Conservation (phyloP, 441 rosid genomes). For the Euphorbia schlechtendalii region DNA sequence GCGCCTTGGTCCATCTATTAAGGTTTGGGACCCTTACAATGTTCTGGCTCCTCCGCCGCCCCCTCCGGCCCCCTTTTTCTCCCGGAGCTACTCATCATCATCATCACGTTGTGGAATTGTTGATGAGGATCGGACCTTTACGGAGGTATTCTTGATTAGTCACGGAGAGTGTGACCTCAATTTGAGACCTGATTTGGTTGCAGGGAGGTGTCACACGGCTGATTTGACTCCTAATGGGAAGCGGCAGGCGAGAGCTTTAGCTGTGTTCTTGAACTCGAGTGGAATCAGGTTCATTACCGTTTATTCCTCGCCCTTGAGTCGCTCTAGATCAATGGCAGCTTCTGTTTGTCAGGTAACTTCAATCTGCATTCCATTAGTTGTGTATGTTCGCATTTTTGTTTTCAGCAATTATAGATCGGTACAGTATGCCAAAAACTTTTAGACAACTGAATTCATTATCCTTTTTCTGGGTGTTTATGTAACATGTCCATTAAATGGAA, state of each 20-base stretch:
- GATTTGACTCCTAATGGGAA: conserved; percentile 67
- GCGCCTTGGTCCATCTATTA: conserved; percentile 81
- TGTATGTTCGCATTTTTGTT: neutral
- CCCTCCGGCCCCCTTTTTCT: conserved; percentile 46
- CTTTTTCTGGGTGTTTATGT: neutral
- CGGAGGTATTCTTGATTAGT: conserved; percentile 65
- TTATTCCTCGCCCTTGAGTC: conserved; percentile 69
- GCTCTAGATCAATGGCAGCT: conserved; percentile 75
- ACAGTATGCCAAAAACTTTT: neutral
- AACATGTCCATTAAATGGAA: neutral
- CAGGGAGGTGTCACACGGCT: conserved; percentile 70
- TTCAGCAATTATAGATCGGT: neutral
- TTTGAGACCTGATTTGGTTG: conserved; percentile 66
- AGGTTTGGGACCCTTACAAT: conserved; percentile 95
- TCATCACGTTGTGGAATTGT: neutral
- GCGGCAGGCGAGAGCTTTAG: conserved; percentile 90
- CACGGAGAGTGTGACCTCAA: conserved; percentile 77
- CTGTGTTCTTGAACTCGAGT: conserved; percentile 71
- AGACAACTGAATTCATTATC: neutral
- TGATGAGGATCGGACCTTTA: conserved; percentile 39
- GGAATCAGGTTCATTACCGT: conserved; percentile 63
- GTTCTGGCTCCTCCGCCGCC: conserved; percentile 66
- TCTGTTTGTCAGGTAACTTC: conserved; percentile 65
- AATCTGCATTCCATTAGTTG: neutral
- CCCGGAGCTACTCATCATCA: conserved; percentile 31